Percentiles rank a stretch among this genome's conserved stretches.
These are phyloP conservation scores for Fonsecaea multimorphosa DNA, from an alignment of 2,329 filamentous ascomycete species.

Conservation along the genomic window DNA sequence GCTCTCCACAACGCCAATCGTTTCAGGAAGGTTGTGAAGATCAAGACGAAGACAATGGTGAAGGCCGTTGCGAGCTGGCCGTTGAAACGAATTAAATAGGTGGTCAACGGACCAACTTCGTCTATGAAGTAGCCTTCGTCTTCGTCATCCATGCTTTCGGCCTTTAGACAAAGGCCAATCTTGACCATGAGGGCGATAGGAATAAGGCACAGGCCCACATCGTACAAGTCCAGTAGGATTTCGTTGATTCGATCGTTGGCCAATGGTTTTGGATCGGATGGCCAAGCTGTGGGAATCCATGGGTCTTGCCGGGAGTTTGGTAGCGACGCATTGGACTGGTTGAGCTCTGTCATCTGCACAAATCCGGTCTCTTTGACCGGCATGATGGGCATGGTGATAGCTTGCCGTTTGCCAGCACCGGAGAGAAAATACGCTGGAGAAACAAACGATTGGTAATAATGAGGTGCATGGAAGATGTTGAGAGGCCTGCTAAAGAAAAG, in stretches of 20 bases:
- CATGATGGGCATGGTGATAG: not conserved
- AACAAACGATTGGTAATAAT: not conserved
- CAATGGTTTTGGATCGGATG: not conserved
- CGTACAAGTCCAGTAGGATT: conserved; percentile 8
- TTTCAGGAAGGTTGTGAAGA: conserved; percentile 23
- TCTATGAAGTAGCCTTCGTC: conserved; percentile 8
- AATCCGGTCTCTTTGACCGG: not conserved
- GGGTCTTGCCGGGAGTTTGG: not conserved
- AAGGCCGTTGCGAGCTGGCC: conserved; percentile 25
- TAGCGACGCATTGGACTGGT: not conserved
- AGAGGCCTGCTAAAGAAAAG: not conserved
- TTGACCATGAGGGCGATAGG: conserved; percentile 20
- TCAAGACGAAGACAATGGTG: conserved; percentile 28
- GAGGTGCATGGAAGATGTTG: not conserved
- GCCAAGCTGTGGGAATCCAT: not conserved
- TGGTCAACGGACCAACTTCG: conserved; percentile 17
- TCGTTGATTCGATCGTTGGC: not conserved
- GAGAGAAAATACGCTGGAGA: not conserved
- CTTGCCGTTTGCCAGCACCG: not conserved
- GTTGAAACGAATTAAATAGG: conserved; percentile 21
- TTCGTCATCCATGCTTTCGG: conserved; percentile 10
- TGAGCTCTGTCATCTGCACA: not conserved
- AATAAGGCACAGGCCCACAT: conserved; percentile 10
- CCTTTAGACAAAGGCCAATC: conserved; percentile 16
- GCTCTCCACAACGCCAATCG: conserved; percentile 26